Conservation (phyloP, 345 rosid species). For the Arabidopsis thaliana region DNA sequence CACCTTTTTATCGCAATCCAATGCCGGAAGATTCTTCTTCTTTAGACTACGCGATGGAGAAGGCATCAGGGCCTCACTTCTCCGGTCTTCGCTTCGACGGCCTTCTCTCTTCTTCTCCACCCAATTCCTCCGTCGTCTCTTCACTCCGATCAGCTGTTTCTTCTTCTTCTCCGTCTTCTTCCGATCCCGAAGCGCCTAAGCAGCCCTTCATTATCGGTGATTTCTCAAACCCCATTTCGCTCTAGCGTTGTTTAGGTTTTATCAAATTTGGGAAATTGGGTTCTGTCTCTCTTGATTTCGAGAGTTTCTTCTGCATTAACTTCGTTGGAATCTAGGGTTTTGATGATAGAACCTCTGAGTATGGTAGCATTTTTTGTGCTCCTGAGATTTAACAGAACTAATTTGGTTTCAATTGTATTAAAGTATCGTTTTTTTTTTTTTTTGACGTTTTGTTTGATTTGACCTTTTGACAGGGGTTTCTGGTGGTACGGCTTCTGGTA, state of each 20-base stretch:
- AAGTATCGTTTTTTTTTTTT: background rate
- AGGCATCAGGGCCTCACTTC: conserved; percentile 96
- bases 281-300: conserved; percentile 14
- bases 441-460: background rate
- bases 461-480: conserved; percentile 68
- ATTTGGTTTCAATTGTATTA: background rate
- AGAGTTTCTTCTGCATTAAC: background rate
- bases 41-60: conserved; percentile 89
- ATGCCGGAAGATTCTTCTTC: conserved; percentile 62
- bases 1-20: conserved; percentile 20
- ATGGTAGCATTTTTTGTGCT: conserved; percentile 1
- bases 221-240: background rate
- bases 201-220: conserved; percentile 94
- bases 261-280: conserved; percentile 3
- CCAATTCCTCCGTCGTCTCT: conserved; percentile 50
- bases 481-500: conserved; percentile 98
- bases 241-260: background rate
- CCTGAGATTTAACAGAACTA: background rate
- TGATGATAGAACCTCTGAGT: background rate
- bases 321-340: conserved; percentile 1
- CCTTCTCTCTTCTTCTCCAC: conserved; percentile 61
- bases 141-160: conserved; percentile 43
- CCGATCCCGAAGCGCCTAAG: conserved; percentile 46
- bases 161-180: conserved; percentile 21
- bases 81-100: conserved; percentile 89